Base-by-base conservation (phyloP, 1,284 basidiomycete genomes). In the Cryptococcus sp. region DNA sequence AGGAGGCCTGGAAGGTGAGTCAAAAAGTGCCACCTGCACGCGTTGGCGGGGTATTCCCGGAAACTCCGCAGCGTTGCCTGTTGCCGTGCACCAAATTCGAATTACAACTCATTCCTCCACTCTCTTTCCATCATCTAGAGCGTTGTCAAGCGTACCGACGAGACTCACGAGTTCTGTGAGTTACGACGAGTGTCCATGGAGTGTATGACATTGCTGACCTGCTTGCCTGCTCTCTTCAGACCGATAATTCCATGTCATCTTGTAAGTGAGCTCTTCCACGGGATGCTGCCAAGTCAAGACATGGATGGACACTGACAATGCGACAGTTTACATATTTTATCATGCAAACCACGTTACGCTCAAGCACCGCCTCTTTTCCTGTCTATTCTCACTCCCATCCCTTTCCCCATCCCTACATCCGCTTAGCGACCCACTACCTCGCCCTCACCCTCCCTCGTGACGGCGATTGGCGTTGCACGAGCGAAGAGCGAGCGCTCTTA, bases 1-100 rank as follows among this genome's bases (percentile, higher is more conserved):
- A 98, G 76, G 93, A 97, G 78, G 91, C 91, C 70, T 97, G 93
- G 92, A 97, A 96, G 83, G 91, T 94, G 67, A 73, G 88, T 84
- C 15, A 12, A 13, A 44, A 48, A 55, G 20, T 62, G 67, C 67
- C 65, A 68, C 64, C 59, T 50, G 46, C 46, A 37, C 48, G 39
- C 50, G 46, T 16, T 39, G 18, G 12, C 51, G 44, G 44, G 4
- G 33, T 21, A 36, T 9, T 16, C 50, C 49, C 40, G 43, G 16
- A 53, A 56, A 52, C 28, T 37, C 55, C 55, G 52, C 24, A 12
- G 28, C 42, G 42, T 49, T 44, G 55, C 55, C 50, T 50, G 47
- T 39, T 47, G 28, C 45, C 46, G 47, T 40, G 40, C 56, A 40
- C 45, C 50, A 54, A 15, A 33, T 33, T 55, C 48, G 47, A 55